Base-by-base conservation (phyloP, 176 grass and related monocot species). In the Leersia perrieri region DNA sequence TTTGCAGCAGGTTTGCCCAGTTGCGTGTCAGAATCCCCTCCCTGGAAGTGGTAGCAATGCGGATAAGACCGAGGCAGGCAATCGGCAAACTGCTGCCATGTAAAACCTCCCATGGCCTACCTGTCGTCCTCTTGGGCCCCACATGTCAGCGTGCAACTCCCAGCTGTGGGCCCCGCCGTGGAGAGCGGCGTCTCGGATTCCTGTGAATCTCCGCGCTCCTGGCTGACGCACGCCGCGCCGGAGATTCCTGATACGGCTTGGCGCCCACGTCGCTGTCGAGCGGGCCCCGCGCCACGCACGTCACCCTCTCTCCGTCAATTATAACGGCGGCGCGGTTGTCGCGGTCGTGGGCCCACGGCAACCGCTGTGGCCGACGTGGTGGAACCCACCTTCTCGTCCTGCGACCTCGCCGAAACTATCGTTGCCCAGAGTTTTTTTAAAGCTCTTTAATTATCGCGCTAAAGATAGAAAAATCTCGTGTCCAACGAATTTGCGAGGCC, bases 171-270 rank as follows among this genome's bases (percentile, higher is more conserved):
- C 5, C 60, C 61, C 16, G 20, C 23, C 33, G 18, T 2, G 7
- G 29, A 20, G 29, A 22, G 18, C 15, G 63, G n/a, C 4, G 15
- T 45, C 51, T 12, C 32, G 67, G 74, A 80, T 53, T 80, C 87
- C 45, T 80, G 49, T 84, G 87, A 88, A 88, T 88, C 81, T 88
- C 47, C 26, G 68, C 35, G 74, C 30, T 44, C 39, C 44, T 14
- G 3, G 72, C 4, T 67, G 27, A 63, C 64, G 40, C 42, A 3
- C 55, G 61, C 53, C 53, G 74, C 61, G 31, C 75, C 38, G 69
- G 49, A 88, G 87, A 88, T 79, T 78, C 86, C 45, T 61, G 27
- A 68, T 12, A 26, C 75, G 28, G 9, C 60, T 35, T 49, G 22
- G 22, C 68, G 7, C 18, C 74, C 66, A 31, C 45, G 16, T 73